Evolutionary conservation across 2,329 filamentous ascomycete genomes (phyloP).

Genomic region (Beauveria sp.): DNA sequence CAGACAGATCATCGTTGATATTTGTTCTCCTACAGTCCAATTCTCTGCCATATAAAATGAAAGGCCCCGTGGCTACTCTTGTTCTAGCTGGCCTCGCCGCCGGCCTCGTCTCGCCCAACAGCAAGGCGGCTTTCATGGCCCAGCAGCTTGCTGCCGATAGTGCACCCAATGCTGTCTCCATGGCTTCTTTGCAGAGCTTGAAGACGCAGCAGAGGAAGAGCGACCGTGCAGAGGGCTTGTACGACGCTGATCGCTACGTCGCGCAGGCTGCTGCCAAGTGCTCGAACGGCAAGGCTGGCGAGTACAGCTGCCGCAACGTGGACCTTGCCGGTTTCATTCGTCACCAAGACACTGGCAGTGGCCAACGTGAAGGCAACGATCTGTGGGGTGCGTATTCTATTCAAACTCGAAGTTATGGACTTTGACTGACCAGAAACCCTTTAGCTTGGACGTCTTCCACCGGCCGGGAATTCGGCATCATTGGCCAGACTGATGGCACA

Average conservation of each 20-base stretch:
- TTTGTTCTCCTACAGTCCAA: not conserved
- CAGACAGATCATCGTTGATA: not conserved
- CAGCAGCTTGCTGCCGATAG: constrained; percentile 2
- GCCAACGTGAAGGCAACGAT: constrained; percentile 27
- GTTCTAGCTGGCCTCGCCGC: constrained; percentile 1
- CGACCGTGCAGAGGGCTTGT: constrained; percentile 5
- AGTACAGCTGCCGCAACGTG: constrained; percentile 27
- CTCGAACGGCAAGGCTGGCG: constrained; percentile 24
- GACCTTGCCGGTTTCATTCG: constrained; percentile 29
- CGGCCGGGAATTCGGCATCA: constrained; percentile 37
- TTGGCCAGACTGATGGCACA: constrained; percentile 39
- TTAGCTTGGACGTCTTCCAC: constrained; percentile 13
- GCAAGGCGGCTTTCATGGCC: not conserved
- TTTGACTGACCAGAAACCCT: not conserved
- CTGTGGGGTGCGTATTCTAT: constrained; percentile 20
- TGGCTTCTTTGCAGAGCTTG: not conserved
- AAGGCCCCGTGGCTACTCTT: not conserved
- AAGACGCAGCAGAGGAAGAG: not conserved
- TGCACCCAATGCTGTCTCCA: constrained; percentile 8
- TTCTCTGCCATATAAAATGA: not conserved
- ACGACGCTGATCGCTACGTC: constrained; percentile 12
- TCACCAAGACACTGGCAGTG: constrained; percentile 28
- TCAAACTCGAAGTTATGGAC: no score
- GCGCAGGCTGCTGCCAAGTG: constrained; percentile 15
- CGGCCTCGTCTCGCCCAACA: not conserved